A percentile compares a stretch with the other conserved stretches of the same genome.
These are phyloP conservation scores for Fusarium nodosum DNA, from an alignment of 2,329 filamentous ascomycete genomes.

Conservation along the genomic window DNA sequence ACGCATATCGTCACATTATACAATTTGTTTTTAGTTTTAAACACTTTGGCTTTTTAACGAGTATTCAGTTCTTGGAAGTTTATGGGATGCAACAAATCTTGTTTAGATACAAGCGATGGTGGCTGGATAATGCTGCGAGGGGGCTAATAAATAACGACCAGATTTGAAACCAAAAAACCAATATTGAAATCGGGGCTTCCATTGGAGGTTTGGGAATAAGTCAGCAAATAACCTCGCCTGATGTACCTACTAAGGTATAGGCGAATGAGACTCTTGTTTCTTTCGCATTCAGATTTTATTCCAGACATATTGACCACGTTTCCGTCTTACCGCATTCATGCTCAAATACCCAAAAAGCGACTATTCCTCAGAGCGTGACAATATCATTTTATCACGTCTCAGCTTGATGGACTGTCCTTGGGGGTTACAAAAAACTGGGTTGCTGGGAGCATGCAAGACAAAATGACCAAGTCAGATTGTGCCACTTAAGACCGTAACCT, in stretches of 20 bases:
- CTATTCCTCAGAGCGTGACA: background rate
- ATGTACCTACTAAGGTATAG: background rate
- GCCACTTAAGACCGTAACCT: background rate
- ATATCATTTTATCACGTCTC: conserved; percentile 22
- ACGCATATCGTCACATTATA: background rate
- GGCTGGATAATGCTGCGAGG: conserved; percentile 16
- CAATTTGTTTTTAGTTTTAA: background rate
- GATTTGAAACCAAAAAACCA: conserved; percentile 26
- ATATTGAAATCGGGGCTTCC: conserved; percentile 10
- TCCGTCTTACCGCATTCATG: background rate
- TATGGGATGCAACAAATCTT: background rate
- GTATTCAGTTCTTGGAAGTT: background rate
- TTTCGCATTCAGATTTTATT: background rate
- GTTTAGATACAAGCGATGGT: background rate
- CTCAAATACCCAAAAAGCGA: background rate
- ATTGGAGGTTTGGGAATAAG: conserved; percentile 23
- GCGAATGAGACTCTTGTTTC: conserved; percentile 3
- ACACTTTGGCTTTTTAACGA: background rate
- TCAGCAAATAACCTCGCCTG: conserved; percentile 12
- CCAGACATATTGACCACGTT: background rate
- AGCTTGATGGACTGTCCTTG: conserved; percentile 1
- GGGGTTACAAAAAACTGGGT: background rate
- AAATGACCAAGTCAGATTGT: background rate
- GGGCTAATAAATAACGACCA: conserved; percentile 8
- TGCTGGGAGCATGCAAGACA: background rate